A percentile compares a stretch with the other conserved stretches of the same genome.
Evolutionary conservation across 495 filamentous ascomycete species (phyloP).

Genomic region (Podospora comata): DNA sequence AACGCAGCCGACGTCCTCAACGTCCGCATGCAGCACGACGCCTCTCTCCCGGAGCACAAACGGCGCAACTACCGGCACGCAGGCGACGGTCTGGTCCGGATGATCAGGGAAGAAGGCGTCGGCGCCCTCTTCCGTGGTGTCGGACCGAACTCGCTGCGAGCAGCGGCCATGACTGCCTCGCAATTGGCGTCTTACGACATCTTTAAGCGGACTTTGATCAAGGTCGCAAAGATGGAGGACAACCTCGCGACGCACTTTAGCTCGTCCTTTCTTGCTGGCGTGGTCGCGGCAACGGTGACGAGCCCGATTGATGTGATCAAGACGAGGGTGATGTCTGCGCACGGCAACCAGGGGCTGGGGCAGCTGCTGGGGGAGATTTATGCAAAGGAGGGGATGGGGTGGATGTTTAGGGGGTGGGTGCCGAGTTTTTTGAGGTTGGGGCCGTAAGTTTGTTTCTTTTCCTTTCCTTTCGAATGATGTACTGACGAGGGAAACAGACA

Average conservation of each 20-base stretch:
- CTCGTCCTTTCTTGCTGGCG: slow-evolving; percentile 80
- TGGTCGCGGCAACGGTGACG: slow-evolving; percentile 92
- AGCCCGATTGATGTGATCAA: slow-evolving; percentile 97
- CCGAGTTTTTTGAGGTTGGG: slow-evolving; percentile 91
- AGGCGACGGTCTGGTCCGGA: slow-evolving; percentile 77
- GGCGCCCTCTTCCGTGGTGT: slow-evolving; percentile 78
- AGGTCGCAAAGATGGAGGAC: slow-evolving; percentile 66
- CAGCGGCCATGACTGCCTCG: slow-evolving; percentile 87
- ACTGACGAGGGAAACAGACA: slow-evolving; percentile 47
- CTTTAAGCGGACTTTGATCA: slow-evolving; percentile 77
- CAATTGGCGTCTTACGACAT: slow-evolving; percentile 90
- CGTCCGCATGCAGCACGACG: slow-evolving; percentile 97
- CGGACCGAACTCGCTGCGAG: slow-evolving; percentile 84
- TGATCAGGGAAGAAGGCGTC: slow-evolving; percentile 76
- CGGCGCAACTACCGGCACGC: slow-evolving; percentile 88
- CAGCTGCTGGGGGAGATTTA: slow-evolving; percentile 64
- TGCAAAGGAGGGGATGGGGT: slow-evolving; percentile 72
- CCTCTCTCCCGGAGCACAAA: slow-evolving; percentile 66
- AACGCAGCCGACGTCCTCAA: slow-evolving; percentile 96
- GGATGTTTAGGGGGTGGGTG: slow-evolving; percentile 98
- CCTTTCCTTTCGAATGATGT: neutral
- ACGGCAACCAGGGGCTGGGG: slow-evolving; percentile 52
- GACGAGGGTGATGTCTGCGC: slow-evolving; percentile 85
- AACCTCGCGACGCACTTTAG: slow-evolving; percentile 80
- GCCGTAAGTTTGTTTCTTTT: slow-evolving; percentile 42